Conservation (phyloP, 331 rosid genomes). For the Pyrus hybrid region DNA sequence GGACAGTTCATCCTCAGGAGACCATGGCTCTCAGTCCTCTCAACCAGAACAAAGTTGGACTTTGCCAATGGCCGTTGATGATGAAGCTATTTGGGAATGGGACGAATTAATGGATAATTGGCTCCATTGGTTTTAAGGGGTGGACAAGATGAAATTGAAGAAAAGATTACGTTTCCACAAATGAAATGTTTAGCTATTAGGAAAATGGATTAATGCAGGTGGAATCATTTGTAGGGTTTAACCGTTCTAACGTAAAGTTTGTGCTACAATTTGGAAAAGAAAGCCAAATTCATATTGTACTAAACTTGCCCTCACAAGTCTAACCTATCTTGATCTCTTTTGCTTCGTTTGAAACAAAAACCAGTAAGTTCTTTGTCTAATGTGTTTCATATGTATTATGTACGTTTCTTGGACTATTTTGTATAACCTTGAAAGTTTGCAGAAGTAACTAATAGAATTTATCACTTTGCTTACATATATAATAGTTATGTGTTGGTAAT, state of each 20-base stretch:
- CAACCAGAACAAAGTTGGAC: constrained; percentile 12
- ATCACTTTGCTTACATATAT: too few species aligned
- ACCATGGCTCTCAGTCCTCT: constrained; percentile 12
- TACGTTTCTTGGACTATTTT: neutral
- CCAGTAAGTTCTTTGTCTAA: too few species aligned
- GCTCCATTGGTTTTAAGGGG: constrained; percentile 6
- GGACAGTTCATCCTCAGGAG: constrained; percentile 35
- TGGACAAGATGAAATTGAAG: neutral
- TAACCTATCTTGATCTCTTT: too few species aligned
- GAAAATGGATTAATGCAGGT: neutral
- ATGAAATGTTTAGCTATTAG: neutral
- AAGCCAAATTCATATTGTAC: neutral
- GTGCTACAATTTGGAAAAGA: neutral
- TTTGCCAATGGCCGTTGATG: constrained; percentile 21
- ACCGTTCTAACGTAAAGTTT: neutral
- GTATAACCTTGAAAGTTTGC: neutral
- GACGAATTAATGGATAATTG: constrained; percentile 26
- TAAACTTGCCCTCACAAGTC: too few species aligned
- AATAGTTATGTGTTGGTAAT: too few species aligned
- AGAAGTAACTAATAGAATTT: neutral
- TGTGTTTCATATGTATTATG: neutral
- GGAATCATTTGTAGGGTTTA: neutral
- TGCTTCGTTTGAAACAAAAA: neutral
- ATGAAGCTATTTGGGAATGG: constrained; percentile 42
- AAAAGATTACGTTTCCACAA: neutral